These are phyloP conservation scores for Ophiostoma fasciatum DNA, from an alignment of 2,329 filamentous ascomycete species.

Conservation along the genomic window DNA sequence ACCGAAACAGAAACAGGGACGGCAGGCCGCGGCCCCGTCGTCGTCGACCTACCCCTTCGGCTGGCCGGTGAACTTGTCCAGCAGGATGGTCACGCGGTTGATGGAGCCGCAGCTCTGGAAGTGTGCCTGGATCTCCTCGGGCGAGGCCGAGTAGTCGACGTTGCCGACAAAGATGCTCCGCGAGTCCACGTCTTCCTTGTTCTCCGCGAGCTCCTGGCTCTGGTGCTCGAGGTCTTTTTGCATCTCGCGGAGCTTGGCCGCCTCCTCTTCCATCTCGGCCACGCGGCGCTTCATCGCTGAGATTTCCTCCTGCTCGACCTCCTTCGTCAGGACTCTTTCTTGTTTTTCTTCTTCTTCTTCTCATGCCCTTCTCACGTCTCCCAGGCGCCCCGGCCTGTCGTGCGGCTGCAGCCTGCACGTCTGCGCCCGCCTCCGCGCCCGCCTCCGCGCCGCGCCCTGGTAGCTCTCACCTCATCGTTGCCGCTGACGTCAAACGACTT, in stretches of 20 bases:
- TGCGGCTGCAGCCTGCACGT: no score
- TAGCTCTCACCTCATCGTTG: conserved; percentile 30
- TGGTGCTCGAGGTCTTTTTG: conserved; percentile 75
- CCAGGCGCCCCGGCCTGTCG: conserved; percentile 1
- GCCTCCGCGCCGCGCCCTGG: conserved; percentile 9
- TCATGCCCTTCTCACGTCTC: background rate
- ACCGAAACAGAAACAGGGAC: no score
- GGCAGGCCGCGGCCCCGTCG: no score
- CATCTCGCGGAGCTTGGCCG: conserved; percentile 75
- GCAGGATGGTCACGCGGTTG: conserved; percentile 90
- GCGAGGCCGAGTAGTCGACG: conserved; percentile 92
- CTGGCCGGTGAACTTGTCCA: conserved; percentile 97
- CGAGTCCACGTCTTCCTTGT: conserved; percentile 89
- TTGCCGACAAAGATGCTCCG: conserved; percentile 98
- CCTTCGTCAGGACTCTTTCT: conserved; percentile 9
- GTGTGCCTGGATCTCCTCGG: conserved; percentile 95
- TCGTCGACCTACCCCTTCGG: conserved; percentile 99
- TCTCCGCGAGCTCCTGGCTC: conserved; percentile 68
- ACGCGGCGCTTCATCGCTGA: conserved; percentile 76
- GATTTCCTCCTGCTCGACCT: conserved; percentile 51
- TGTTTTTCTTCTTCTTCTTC: conserved; percentile 4
- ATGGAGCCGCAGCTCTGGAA: conserved; percentile 96
- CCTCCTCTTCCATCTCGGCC: conserved; percentile 83
- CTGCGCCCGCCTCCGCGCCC: background rate
- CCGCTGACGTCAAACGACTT: conserved; percentile 27